A percentile compares a stretch with the other conserved stretches of the same genome.
Evolutionary conservation across 1,139 yeast species (phyloP).

Genomic region (Candida sp.): DNA sequence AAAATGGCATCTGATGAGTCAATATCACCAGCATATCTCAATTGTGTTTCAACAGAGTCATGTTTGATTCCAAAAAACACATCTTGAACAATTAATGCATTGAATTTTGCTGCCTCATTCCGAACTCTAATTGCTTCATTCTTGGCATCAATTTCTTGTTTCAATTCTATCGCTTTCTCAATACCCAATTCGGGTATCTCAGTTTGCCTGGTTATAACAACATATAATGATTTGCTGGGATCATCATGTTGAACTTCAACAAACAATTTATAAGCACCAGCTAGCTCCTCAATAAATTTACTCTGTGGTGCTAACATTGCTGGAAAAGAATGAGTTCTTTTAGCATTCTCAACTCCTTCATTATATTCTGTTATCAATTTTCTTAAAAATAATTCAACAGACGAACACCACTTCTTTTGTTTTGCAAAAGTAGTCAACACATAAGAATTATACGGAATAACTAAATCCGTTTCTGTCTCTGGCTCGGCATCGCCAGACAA

Average conservation of each 20-base stretch:
- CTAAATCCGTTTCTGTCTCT: constrained; percentile 10
- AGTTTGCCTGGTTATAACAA: constrained; percentile 42
- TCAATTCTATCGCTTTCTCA: constrained; percentile 20
- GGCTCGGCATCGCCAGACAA: constrained; percentile 22
- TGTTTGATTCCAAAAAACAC: constrained; percentile 51
- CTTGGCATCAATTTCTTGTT: constrained; percentile 26
- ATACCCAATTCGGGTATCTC: constrained; percentile 25
- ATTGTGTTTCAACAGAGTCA: constrained; percentile 26
- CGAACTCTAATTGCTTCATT: constrained; percentile 12
- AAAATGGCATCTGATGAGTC: constrained; percentile 19
- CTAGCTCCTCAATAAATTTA: constrained; percentile 65
- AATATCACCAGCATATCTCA: constrained; percentile 13
- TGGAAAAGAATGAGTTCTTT: constrained; percentile 51
- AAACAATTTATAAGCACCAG: constrained; percentile 55
- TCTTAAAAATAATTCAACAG: constrained; percentile 53
- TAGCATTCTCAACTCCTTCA: constrained; percentile 15
- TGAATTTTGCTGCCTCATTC: constrained; percentile 27
- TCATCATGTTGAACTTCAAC: constrained; percentile 81
- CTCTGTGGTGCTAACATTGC: constrained; percentile 74
- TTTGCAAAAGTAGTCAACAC: constrained; percentile 41
- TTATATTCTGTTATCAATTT: constrained; percentile 40
- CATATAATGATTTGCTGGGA: constrained; percentile 70
- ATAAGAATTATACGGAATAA: constrained; percentile 38
- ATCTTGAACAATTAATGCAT: constrained; percentile 54
- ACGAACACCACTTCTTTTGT: constrained; percentile 63